Evolutionary conservation across 2,329 filamentous ascomycete genomes (phyloP).

Genomic region (Sclerotiophoma versabilis): DNA sequence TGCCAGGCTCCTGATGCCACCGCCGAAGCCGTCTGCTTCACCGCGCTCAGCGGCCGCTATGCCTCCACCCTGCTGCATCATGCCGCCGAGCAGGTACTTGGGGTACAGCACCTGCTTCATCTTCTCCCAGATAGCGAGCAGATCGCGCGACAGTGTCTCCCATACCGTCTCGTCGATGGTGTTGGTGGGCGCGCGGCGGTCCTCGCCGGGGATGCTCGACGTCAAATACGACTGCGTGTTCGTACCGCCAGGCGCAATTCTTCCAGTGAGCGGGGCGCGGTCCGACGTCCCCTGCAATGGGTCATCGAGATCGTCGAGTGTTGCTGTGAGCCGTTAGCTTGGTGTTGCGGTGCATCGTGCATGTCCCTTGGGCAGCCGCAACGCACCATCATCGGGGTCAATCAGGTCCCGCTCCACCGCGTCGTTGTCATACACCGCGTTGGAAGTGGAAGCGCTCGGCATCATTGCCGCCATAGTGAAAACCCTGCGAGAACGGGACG

Average conservation of each 20-base stretch:
- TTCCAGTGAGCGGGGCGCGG: conserved; percentile 81
- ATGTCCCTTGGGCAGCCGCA: conserved; percentile 20
- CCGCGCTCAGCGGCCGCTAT: conserved; percentile 65
- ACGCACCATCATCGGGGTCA: conserved; percentile 60
- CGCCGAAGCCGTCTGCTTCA: conserved; percentile 55
- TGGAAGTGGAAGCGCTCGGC: conserved; percentile 49
- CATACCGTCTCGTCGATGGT: conserved; percentile 98
- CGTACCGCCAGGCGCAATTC: conserved; percentile 66
- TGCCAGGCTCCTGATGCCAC: conserved; percentile 61
- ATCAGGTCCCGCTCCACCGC: conserved; percentile 59
- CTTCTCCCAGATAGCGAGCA: conserved; percentile 95
- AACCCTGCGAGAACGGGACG: conserved; percentile 31
- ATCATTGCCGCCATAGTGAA: conserved; percentile 55
- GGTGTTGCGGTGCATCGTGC: conserved; percentile 16
- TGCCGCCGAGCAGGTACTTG: conserved; percentile 82
- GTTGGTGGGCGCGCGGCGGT: conserved; percentile 85
- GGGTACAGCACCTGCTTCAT: conserved; percentile 97
- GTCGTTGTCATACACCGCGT: conserved; percentile 55
- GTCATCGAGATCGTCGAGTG: conserved; percentile 92
- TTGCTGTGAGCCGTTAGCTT: conserved; percentile 60
- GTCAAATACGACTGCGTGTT: conserved; percentile 84
- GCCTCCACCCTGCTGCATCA: conserved; percentile 66
- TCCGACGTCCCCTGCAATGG: conserved; percentile 74
- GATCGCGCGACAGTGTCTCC: conserved; percentile 92
- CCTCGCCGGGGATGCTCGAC: conserved; percentile 88